phyloP scores from a whole-genome alignment of 495 filamentous ascomycete genomes.

The Chlorociboria aeruginascens region DNA sequence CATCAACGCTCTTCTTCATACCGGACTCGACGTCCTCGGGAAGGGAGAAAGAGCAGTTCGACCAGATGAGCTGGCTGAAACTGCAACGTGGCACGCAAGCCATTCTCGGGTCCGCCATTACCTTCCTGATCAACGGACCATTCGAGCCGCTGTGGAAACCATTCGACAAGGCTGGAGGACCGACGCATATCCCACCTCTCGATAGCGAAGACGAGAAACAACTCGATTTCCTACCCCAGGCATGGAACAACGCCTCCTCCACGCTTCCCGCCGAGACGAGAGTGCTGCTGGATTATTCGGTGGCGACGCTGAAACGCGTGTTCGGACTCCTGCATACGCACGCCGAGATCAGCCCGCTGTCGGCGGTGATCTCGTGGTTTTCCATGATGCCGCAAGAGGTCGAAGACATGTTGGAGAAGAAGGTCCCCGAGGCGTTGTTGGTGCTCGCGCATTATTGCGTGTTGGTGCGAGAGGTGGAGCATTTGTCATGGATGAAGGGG shows the following conservation, averaged over 20 bases:
- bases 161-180: slow-evolving; percentile 3
- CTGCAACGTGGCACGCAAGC: slow-evolving; percentile 8
- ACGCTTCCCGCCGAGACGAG: background rate
- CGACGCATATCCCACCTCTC: slow-evolving; percentile 3
- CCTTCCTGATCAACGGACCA: slow-evolving; percentile 2
- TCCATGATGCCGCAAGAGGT: slow-evolving; percentile 3
- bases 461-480: slow-evolving; percentile 2
- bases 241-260: background rate
- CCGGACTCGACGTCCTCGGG: background rate
- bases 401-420: slow-evolving; percentile 7
- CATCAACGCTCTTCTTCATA: slow-evolving; percentile 12
- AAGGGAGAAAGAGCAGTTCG: background rate
- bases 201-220: background rate
- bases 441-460: slow-evolving; percentile 11
- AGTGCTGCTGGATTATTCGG: background rate
- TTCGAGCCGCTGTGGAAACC: background rate
- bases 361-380: slow-evolving; percentile 10
- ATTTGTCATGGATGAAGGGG: slow-evolving; percentile 15
- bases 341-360: slow-evolving; percentile 2
- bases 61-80: slow-evolving; percentile 10
- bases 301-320: background rate
- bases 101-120: background rate
- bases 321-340: slow-evolving; percentile 9
- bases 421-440: slow-evolving; percentile 14
- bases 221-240: background rate